Base-by-base conservation (phyloP, 345 rosid species). In the Bruguiera sexangula region DNA sequence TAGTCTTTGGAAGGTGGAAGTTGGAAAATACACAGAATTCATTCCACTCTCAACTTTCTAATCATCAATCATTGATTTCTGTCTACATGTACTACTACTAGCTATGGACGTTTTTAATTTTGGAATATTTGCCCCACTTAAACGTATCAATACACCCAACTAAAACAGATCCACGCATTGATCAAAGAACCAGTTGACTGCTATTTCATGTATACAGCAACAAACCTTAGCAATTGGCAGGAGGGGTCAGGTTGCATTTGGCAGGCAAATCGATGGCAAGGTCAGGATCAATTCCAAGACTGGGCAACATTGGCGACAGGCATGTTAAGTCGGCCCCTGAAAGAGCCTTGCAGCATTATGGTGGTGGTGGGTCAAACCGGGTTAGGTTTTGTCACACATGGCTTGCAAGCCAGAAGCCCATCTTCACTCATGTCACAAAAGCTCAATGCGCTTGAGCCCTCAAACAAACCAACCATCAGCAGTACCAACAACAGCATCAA, bases 221-320 rank as follows among this genome's bases (percentile, higher is more conserved):
- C 48, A 43, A 43, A 50, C 15, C 27, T 62, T 62, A 76, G 73
- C 86, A 84, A 43, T 52, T 32, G 3, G 78, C 29, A 0, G 88
- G 85, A 66, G 73, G 27, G 50, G 81, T 55, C 5, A 83, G 78
- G 53, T 58, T 69, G 71, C 90, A 86, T 70, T 86, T 84, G 27
- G 76, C 21, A 19, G 93, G 91, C 32, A 90, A 80, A 8, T 53
- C 83, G 79, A 81, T n/a, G 60, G 90, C 96, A 8, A 92, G 93
- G 5, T 59, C 65, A 16, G 93, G 89, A 75, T 90, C 95, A 68
- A 92, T 86, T 46, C 93, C 95, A 8, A 87, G 69, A 26, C 87
- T 29, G 27, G 87, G 87, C 66, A 92, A 73, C 82, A 75, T 6
- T 9, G 70, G 50, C 0, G 91, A 88, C 15, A 90, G 79, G 76